A percentile compares a stretch with the other conserved stretches of the same genome.
These are phyloP conservation scores for Pseudohalonectria lignicola DNA, from an alignment of 2,329 filamentous ascomycete genomes.

Conservation along the genomic window DNA sequence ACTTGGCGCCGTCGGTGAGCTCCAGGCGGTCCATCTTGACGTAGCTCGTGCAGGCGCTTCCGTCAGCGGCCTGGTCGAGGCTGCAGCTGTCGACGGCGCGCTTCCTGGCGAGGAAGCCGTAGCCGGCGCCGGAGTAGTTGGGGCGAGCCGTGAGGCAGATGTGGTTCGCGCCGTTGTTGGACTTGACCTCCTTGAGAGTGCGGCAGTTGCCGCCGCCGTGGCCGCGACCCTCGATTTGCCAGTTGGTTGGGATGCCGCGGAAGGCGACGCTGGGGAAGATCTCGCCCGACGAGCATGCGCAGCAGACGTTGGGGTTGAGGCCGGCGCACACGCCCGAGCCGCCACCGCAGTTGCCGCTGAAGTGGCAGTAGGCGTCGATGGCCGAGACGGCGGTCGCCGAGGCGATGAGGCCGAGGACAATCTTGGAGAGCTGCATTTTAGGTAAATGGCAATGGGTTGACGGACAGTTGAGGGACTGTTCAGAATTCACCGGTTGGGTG, in stretches of 20 bases:
- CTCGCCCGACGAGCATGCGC: background rate
- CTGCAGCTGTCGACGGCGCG: background rate
- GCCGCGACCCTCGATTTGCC: background rate
- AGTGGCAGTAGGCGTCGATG: background rate
- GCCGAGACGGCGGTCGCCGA: background rate
- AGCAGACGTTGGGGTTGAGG: slow-evolving; percentile 1
- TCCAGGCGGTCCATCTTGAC: background rate
- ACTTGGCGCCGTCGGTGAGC: slow-evolving; percentile 2
- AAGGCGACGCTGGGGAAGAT: slow-evolving; percentile 1
- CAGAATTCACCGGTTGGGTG: no score
- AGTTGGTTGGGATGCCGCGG: slow-evolving; percentile 1
- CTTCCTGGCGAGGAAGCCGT: slow-evolving; percentile 2
- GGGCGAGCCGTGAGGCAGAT: slow-evolving; percentile 1
- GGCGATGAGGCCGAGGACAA: slow-evolving; percentile 1
- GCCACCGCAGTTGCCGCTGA: background rate
- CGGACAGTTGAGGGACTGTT: no score
- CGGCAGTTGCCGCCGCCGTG: slow-evolving; percentile 1
- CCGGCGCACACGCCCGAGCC: background rate
- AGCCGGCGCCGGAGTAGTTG: background rate
- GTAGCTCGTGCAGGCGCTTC: background rate
- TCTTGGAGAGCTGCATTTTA: background rate
- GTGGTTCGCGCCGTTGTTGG: background rate
- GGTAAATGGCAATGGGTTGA: no score
- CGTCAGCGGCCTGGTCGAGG: background rate
- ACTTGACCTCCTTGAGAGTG: background rate